These are phyloP conservation scores for Pseudomonodictys pantanalensis DNA, from an alignment of 495 filamentous ascomycete genomes.

Conservation along the genomic window DNA sequence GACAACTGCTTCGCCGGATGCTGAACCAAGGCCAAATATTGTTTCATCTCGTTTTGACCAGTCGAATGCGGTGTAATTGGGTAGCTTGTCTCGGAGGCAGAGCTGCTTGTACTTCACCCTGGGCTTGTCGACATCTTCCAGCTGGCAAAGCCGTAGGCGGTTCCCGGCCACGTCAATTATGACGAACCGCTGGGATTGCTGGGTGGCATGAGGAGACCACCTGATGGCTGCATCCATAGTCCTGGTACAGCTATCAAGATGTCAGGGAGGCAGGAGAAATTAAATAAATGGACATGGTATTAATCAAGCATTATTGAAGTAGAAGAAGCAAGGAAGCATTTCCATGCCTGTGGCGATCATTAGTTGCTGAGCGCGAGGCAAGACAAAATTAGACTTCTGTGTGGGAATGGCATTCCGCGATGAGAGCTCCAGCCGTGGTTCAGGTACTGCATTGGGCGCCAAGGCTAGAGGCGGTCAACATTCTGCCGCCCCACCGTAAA, in stretches of 20 bases:
- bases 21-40: constrained; percentile 79
- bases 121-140: constrained; percentile 58
- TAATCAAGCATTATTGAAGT: no score
- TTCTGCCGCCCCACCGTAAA: neutral
- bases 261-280: no score
- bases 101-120: constrained; percentile 63
- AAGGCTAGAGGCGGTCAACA: neutral
- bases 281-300: no score
- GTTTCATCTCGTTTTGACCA: constrained; percentile 81
- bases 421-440: no score
- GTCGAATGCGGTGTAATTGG: constrained; percentile 87
- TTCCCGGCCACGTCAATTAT: constrained; percentile 80
- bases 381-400: no score
- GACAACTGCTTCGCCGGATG: constrained; percentile 79
- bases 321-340: no score
- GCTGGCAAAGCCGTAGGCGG: constrained; percentile 73
- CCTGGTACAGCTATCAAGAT: neutral
- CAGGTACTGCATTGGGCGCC: no score
- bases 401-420: no score
- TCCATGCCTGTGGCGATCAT: no score
- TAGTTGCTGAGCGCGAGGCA: no score
- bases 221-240: constrained; percentile 71
- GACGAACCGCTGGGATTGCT: constrained; percentile 67
- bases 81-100: constrained; percentile 73
- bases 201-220: constrained; percentile 77